These are phyloP conservation scores for Pseudozyma hubeiensis DNA, from an alignment of 1,284 basidiomycete genomes.

Conservation along the genomic window DNA sequence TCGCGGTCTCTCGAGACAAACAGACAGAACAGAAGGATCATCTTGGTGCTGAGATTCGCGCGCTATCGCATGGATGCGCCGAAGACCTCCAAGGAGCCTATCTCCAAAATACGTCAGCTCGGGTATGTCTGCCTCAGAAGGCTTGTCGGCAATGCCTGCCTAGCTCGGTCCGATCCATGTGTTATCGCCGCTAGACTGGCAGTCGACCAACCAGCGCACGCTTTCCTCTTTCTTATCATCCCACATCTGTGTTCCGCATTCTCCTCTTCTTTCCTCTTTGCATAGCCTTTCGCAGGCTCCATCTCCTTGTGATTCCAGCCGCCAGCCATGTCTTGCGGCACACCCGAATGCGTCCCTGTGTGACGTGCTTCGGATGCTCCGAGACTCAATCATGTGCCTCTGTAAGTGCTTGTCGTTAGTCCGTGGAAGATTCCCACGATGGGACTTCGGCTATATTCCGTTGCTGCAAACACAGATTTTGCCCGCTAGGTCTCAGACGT, in stretches of 20 bases:
- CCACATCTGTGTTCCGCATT: neutral
- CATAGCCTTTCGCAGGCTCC: neutral
- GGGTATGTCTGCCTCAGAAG: slow-evolving; percentile 37
- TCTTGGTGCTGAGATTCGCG: neutral
- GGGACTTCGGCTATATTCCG: no score
- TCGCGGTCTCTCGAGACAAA: slow-evolving; percentile 31
- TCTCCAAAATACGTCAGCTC: slow-evolving; percentile 8
- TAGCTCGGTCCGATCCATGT: neutral
- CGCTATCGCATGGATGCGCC: neutral
- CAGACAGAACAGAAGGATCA: slow-evolving; percentile 5
- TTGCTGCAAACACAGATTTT: neutral
- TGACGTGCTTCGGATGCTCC: neutral
- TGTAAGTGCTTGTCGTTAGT: no score
- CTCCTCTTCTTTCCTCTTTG: neutral
- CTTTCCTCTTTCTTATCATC: neutral
- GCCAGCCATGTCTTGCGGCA: neutral
- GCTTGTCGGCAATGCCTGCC: slow-evolving; percentile 1
- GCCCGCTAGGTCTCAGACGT: neutral
- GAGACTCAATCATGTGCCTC: no score
- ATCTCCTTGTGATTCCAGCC: neutral
- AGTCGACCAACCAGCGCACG: slow-evolving; percentile 9
- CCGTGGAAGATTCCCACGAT: no score
- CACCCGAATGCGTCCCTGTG: neutral
- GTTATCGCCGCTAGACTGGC: neutral
- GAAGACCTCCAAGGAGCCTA: neutral